Evolutionary conservation across 1,139 yeast genomes (phyloP), one percentile per base, ranked within the genome.

Genomic region (Kodamaea fungicola): DNA sequence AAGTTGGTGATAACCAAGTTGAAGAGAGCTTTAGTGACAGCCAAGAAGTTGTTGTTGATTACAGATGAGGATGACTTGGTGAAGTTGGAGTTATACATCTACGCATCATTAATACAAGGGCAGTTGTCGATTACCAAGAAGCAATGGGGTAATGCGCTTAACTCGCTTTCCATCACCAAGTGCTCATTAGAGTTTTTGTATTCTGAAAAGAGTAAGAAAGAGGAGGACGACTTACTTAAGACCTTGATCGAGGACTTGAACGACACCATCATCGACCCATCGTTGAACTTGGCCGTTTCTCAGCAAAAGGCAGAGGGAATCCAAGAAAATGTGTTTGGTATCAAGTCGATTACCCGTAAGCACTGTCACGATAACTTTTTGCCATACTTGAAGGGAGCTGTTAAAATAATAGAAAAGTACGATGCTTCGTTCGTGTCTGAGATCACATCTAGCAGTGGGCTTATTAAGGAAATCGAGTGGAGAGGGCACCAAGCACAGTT

Each of bases 401-500:
- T 76, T 10, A 55, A 59, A 13, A 51, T 76, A 6, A 63, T 80
- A 22, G 47, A 58, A 28, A 50, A 60, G 6, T 47, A 60, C 19
- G 82, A 79, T 42, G 47, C 65, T 2, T 47, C 67, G 3, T 69
- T 70, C 46, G 66, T 78, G 12, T 61, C 67, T 4, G 67, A 64
- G 41, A 48, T 64, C 27, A 42, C 64, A 1, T 45, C 57, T 4
- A 45, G 58, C 3, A 57, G 54, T 8, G 51, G 60, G 25, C 52
- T 69, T 37, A 55, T 62, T 33, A 55, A 56, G 25, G 50, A 62
- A 9, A 67, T 89, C 32, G 53, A 64, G 27, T 90, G 96, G 96
- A 74, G 94, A 55, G 66, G 73, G 31, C 88, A 85, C 59, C 64
- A 67, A n/a, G 96, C 96, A 1, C 54, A 54, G 7, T 69, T 90